Conservation (phyloP, 2,329 filamentous ascomycete species). For the Phaeosphaeria sp. region DNA sequence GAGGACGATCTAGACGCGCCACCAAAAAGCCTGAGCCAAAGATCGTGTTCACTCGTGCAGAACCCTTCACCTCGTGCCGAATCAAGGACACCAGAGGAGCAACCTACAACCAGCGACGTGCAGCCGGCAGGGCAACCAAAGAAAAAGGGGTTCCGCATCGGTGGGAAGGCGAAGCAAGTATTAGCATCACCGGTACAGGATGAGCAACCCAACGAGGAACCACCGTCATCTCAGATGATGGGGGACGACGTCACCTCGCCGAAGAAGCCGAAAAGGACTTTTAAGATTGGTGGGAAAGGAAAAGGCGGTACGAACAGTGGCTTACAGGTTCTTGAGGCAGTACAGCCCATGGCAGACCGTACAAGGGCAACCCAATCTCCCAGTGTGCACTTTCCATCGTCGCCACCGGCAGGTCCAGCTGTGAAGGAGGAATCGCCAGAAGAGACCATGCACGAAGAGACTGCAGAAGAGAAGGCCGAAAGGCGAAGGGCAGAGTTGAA, state of each 20-base stretch:
- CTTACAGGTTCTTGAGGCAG: conserved; percentile 5
- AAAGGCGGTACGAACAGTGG: conserved; percentile 14
- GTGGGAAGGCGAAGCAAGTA: conserved; percentile 28
- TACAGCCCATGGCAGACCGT: conserved; percentile 8
- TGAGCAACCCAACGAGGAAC: conserved; percentile 1
- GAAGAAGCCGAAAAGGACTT: conserved; percentile 25
- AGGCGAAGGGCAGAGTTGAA: conserved; percentile 64
- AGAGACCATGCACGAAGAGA: conserved; percentile 34
- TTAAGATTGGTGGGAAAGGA: conserved; percentile 44
- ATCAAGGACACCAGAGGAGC: conserved; percentile 10
- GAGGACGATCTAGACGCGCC: conserved; percentile 51
- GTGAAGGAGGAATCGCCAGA: conserved; percentile 18
- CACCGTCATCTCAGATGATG: conserved; percentile 7
- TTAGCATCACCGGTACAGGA: background rate
- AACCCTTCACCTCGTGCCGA: conserved; percentile 1
- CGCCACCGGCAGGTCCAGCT: conserved; percentile 4
- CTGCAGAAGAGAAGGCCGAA: conserved; percentile 61
- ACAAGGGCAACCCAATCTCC: conserved; percentile 13
- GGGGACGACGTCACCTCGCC: conserved; percentile 8
- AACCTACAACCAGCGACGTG: conserved; percentile 4
- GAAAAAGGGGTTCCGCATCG: conserved; percentile 35
- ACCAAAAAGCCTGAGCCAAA: conserved; percentile 22
- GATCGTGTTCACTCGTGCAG: background rate
- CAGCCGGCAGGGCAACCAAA: conserved; percentile 19
- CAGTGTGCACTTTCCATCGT: conserved; percentile 12